Evolutionary conservation across 345 rosid genomes (phyloP).

Genomic region (Rhodamnia rubescens): DNA sequence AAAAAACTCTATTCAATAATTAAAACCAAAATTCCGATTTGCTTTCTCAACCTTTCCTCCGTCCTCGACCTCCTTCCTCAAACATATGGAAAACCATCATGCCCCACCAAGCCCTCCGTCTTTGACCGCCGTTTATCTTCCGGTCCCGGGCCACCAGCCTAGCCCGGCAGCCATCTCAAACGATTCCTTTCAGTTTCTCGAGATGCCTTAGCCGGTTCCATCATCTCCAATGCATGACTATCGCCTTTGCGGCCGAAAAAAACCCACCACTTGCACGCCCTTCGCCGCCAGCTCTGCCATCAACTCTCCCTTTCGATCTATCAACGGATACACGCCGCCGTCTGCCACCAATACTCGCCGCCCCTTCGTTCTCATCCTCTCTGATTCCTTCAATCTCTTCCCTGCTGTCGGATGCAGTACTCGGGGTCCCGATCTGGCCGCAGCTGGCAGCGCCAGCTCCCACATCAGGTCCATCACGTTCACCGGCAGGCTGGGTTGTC

Average conservation of each 20-base stretch:
- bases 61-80: neutral
- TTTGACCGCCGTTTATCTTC: neutral
- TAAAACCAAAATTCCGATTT: neutral
- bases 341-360: slow-evolving; percentile 15
- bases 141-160: neutral
- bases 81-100: no score
- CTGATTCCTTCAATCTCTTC: neutral
- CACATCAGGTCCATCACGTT: slow-evolving; percentile 16
- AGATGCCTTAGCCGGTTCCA: neutral
- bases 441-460: slow-evolving; percentile 24
- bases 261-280: slow-evolving; percentile 15
- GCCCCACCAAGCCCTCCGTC: neutral
- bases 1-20: neutral
- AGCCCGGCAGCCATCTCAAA: neutral
- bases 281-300: slow-evolving; percentile 2
- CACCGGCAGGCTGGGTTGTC: slow-evolving; percentile 11
- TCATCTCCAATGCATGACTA: neutral
- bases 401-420: slow-evolving; percentile 15
- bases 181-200: neutral
- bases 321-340: slow-evolving; percentile 4
- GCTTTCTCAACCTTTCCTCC: neutral
- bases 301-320: slow-evolving; percentile 16
- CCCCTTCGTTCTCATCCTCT: neutral
- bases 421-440: slow-evolving; percentile 26
- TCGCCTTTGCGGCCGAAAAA: neutral